Evolutionary conservation across 352 stramenopile genomes (phyloP).

Genomic region (Phytopythium kandeliae): DNA sequence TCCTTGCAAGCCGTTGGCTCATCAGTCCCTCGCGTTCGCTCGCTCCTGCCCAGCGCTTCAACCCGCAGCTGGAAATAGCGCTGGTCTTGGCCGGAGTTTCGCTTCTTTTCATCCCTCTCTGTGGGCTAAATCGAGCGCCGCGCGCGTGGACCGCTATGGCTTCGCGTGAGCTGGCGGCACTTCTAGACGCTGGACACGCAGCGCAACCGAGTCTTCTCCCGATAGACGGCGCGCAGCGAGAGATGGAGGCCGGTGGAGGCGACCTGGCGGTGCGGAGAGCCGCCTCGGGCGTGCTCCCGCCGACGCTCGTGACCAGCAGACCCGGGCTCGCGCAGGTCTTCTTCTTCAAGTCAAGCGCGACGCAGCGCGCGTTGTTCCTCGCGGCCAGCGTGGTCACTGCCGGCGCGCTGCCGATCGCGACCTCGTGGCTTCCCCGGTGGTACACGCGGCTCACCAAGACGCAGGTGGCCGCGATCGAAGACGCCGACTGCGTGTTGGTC

Average conservation of each 20-base stretch:
- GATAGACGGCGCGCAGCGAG: neutral
- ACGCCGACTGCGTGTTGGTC: slow-evolving; percentile 56
- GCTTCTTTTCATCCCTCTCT: neutral
- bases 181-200: neutral
- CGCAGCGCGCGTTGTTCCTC: slow-evolving; percentile 38
- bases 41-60: neutral
- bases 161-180: neutral
- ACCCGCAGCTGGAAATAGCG: neutral
- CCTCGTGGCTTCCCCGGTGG: slow-evolving; percentile 52
- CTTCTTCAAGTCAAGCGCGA: slow-evolving; percentile 12
- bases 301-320: slow-evolving; percentile 1
- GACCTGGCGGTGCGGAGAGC: neutral
- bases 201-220: neutral
- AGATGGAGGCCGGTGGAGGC: slow-evolving; percentile 1
- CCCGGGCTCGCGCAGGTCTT: slow-evolving; percentile 6
- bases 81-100: neutral
- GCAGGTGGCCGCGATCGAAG: slow-evolving; percentile 25
- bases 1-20: too few species aligned
- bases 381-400: slow-evolving; percentile 30
- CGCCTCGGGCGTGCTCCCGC: neutral
- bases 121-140: neutral
- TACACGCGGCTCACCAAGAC: slow-evolving; percentile 47
- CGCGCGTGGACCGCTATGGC: neutral
- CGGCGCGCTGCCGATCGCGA: slow-evolving; percentile 34
- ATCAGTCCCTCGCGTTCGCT: too few species aligned